These are phyloP conservation scores for Neurospora intermedia DNA, from an alignment of 495 filamentous ascomycete species.

Conservation along the genomic window DNA sequence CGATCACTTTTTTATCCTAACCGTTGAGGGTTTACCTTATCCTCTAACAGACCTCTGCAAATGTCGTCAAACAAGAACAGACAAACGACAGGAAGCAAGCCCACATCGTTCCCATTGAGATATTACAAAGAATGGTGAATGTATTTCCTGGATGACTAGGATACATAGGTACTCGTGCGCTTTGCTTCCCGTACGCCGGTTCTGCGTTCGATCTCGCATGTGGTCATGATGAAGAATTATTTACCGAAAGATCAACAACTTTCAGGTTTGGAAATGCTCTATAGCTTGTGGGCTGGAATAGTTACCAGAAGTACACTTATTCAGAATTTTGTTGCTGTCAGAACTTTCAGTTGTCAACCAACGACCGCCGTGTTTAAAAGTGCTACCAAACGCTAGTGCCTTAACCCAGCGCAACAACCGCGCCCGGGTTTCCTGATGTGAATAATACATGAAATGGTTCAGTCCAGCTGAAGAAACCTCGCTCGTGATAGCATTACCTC, in stretches of 20 bases:
- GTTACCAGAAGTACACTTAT: not conserved
- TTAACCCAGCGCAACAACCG: not conserved
- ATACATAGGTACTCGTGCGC: not conserved
- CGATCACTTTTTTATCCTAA: not conserved
- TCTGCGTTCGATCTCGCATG: not conserved
- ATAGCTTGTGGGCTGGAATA: not conserved
- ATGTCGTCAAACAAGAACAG: not conserved
- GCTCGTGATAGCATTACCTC: not conserved
- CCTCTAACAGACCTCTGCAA: not conserved
- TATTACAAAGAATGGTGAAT: not conserved
- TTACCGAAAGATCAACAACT: not conserved
- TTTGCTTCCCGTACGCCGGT: not conserved
- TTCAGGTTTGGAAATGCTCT: not conserved
- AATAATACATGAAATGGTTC: not conserved
- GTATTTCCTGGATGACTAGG: not conserved
- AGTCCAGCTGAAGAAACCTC: not conserved
- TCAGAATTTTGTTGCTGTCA: not conserved
- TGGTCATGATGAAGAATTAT: too few species aligned
- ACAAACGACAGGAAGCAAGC: not conserved
- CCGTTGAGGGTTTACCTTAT: not conserved
- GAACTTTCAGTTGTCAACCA: not conserved
- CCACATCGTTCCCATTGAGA: not conserved
- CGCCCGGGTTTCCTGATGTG: not conserved
- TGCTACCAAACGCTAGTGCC: not conserved
- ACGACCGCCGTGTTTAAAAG: not conserved